phyloP scores from a whole-genome alignment of 768 basidiomycete species.

The Pleurotus giganteus region DNA sequence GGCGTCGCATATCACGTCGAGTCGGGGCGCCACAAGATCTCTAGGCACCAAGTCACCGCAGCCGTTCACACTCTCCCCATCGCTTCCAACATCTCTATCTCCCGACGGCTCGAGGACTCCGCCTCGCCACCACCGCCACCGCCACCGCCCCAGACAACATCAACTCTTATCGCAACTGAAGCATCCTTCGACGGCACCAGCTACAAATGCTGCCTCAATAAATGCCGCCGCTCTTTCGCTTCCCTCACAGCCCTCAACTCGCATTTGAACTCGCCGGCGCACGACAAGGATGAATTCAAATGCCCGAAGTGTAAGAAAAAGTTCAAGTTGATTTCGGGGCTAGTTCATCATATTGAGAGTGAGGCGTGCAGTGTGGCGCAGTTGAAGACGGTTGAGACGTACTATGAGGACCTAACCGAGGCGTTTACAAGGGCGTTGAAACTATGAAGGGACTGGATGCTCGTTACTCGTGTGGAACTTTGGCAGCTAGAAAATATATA shows the following conservation, averaged over 20 bases:
- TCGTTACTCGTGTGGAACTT: too few relatives aligned
- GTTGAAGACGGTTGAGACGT: conserved; percentile 26
- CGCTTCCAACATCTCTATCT: conserved; percentile 33
- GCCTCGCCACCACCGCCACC: not conserved
- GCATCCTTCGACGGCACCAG: conserved; percentile 35
- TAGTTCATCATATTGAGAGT: conserved; percentile 45
- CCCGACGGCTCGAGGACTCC: conserved; percentile 24
- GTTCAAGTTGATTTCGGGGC: conserved; percentile 36
- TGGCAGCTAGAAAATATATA: too few relatives aligned
- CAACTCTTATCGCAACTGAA: conserved; percentile 31
- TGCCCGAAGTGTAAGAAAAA: conserved; percentile 39
- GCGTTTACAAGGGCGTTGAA: conserved; percentile 22
- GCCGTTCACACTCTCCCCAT: conserved; percentile 30
- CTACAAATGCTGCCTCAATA: conserved; percentile 36
- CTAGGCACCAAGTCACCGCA: conserved; percentile 34
- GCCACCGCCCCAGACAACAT: conserved; percentile 12
- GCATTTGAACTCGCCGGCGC: conserved; percentile 35
- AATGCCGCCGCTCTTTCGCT: conserved; percentile 31
- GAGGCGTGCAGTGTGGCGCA: conserved; percentile 33
- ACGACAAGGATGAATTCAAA: conserved; percentile 38
- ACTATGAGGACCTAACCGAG: conserved; percentile 25
- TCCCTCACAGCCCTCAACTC: conserved; percentile 28
- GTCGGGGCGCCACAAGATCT: conserved; percentile 34
- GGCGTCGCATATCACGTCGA: conserved; percentile 39
- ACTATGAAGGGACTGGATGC: conserved; percentile 13